Conservation (phyloP, 257 asterid species). For the Capsicum pubescens region DNA sequence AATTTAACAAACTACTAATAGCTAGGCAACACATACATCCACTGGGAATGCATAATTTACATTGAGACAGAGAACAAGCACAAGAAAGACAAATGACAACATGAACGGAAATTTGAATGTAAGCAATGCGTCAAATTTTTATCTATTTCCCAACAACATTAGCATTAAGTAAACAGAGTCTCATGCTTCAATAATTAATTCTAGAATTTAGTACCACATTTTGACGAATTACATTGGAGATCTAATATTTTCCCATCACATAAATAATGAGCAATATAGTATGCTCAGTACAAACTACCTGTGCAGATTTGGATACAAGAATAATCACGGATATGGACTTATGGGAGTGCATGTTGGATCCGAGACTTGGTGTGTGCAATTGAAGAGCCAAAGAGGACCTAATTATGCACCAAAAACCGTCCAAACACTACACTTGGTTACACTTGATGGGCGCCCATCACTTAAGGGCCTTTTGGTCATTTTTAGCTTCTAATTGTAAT, state of each 20-base stretch:
- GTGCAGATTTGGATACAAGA: neutral
- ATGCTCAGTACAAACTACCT: neutral
- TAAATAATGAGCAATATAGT: neutral
- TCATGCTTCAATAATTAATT: neutral
- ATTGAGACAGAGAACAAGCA: neutral
- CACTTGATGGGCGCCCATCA: too few relatives aligned
- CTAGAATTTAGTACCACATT: neutral
- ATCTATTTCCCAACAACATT: neutral
- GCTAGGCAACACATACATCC: neutral
- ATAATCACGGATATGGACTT: too few relatives aligned
- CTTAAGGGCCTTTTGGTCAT: too few relatives aligned
- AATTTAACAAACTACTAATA: constrained; percentile 5
- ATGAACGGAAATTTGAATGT: neutral
- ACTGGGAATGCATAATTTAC: neutral
- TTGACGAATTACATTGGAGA: neutral
- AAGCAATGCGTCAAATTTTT: neutral
- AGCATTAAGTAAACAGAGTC: neutral
- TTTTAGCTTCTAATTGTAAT: too few relatives aligned
- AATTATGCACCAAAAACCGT: too few relatives aligned
- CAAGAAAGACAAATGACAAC: neutral
- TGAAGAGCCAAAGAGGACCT: too few relatives aligned
- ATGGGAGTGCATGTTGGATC: too few relatives aligned
- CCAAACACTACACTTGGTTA: too few relatives aligned
- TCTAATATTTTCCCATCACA: neutral
- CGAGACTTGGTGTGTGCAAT: too few relatives aligned